Base-by-base conservation (phyloP, 257 asterid genomes). In the Jaltomata sinuosa region DNA sequence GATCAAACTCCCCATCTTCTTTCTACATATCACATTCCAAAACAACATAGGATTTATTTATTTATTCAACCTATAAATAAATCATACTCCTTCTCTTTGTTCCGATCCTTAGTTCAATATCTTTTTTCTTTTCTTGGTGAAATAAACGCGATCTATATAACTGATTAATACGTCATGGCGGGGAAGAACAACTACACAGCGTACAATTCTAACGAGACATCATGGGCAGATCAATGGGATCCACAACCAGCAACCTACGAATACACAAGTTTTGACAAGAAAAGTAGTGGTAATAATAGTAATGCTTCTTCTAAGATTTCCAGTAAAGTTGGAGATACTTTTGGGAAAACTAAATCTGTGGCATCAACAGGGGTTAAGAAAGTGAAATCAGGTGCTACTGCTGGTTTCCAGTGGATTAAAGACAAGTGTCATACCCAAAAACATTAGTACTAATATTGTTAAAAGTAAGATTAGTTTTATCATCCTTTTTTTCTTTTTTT, bases 371-470 rank as follows among this genome's bases (percentile, higher is more conserved):
- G 99, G 5, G 87, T 83, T 57, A 94, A 85, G 93, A 95, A 93
- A 87, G 97, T 92, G 31, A 96, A 94, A 93, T 87, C 88, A 0
- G 94, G 98, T 71, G 93, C 97, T 49, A 79, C 94, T 72, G 90
- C 92, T 57, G 96, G 97, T 21, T 36, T 94, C 61, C 90, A 89
- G 11, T 93, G 98, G 99, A 89, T 94, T 87, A 96, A 96, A 52
- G 89, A 85, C 25, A 96, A 93, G 90, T 92, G 89, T 79, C 92
- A 91, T 0, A 87, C 91, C 27, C 89, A 90, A 25, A 91, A 92
- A 31, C 85, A 86, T 81, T 88, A 88, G 85, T 18, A 38, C 42
- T 38, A 38, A 38, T 38, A n/a, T n/a, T n/a, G 42, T 38, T 38
- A 38, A 62, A 27, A 34, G 25, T 25, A 25, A 11, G 1, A 4